Conservation (phyloP, 441 rosid genomes). For the Bruguiera hainesii region DNA sequence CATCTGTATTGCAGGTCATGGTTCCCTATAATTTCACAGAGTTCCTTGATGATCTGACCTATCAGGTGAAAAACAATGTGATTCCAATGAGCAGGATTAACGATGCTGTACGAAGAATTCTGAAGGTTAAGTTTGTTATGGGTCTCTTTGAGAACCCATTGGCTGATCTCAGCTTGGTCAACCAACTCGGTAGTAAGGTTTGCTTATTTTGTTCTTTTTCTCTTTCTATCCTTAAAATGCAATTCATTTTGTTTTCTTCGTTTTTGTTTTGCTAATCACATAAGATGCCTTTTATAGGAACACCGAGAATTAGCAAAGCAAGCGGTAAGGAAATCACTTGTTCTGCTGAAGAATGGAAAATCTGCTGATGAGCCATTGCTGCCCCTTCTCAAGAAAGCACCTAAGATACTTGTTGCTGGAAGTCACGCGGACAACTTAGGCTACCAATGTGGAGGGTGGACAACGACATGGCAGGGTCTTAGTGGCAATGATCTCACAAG, state of each 20-base stretch:
- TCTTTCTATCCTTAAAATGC: neutral
- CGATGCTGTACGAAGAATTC: conserved; percentile 59
- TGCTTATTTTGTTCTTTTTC: conserved; percentile 12
- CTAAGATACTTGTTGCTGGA: conserved; percentile 62
- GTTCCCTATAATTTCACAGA: conserved; percentile 50
- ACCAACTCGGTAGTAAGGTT: conserved; percentile 61
- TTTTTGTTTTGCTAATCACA: neutral
- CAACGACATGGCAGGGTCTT: conserved; percentile 71
- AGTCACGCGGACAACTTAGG: conserved; percentile 71
- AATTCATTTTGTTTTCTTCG: neutral
- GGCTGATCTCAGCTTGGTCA: conserved; percentile 46
- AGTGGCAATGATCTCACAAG: conserved; percentile 52
- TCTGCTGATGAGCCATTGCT: conserved; percentile 43
- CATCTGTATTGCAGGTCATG: conserved; percentile 43
- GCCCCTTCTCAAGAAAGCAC: conserved; percentile 62
- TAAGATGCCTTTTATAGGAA: conserved; percentile 33
- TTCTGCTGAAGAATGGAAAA: conserved; percentile 59
- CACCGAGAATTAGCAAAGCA: conserved; percentile 67
- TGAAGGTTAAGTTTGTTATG: conserved; percentile 58
- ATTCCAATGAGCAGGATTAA: conserved; percentile 63
- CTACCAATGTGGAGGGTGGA: conserved; percentile 82
- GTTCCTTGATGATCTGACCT: conserved; percentile 50
- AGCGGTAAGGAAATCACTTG: conserved; percentile 73
- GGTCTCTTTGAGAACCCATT: conserved; percentile 62
- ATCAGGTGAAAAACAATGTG: conserved; percentile 45